Evolutionary conservation across 352 stramenopile genomes (phyloP).

Genomic region (Phytophthora uliginosa): DNA sequence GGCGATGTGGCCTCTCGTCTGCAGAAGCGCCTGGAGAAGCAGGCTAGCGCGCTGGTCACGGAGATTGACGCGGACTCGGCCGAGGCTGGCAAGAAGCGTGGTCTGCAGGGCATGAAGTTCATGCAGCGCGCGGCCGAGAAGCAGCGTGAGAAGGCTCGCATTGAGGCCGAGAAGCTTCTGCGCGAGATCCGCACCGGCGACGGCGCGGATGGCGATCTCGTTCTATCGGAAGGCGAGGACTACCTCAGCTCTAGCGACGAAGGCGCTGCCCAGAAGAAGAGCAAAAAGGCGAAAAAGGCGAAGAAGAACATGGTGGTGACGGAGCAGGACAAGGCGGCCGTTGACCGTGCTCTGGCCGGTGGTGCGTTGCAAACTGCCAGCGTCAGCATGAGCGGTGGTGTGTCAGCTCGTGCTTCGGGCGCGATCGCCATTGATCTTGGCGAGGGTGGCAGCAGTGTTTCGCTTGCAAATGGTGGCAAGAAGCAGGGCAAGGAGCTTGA

Average conservation of each 20-base stretch:
- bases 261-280: constrained; percentile 24
- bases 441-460: constrained; percentile 38
- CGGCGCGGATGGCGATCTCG: constrained; percentile 73
- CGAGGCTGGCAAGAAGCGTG: constrained; percentile 66
- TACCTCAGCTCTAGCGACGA: constrained; percentile 61
- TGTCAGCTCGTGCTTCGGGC: constrained; percentile 71
- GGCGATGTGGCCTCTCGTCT: constrained; percentile 66
- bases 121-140: constrained; percentile 98
- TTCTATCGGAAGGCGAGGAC: constrained; percentile 71
- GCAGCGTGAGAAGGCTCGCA: constrained; percentile 93
- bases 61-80: constrained; percentile 78
- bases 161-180: constrained; percentile 95
- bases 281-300: constrained; percentile 42
- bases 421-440: constrained; percentile 84
- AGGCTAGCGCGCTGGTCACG: constrained; percentile 77
- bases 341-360: constrained; percentile 62
- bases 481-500: constrained; percentile 38
- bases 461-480: constrained; percentile 38
- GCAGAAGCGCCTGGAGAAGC: constrained; percentile 74
- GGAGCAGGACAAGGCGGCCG: constrained; percentile 57
- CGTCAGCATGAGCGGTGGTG: constrained; percentile 80
- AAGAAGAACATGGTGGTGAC: constrained; percentile 62
- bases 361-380: constrained; percentile 65
- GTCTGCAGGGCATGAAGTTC: constrained; percentile 98
- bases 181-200: constrained; percentile 93